Conservation (phyloP, 192 early-diverging fungal genomes). For the Coemansia interrupta region DNA sequence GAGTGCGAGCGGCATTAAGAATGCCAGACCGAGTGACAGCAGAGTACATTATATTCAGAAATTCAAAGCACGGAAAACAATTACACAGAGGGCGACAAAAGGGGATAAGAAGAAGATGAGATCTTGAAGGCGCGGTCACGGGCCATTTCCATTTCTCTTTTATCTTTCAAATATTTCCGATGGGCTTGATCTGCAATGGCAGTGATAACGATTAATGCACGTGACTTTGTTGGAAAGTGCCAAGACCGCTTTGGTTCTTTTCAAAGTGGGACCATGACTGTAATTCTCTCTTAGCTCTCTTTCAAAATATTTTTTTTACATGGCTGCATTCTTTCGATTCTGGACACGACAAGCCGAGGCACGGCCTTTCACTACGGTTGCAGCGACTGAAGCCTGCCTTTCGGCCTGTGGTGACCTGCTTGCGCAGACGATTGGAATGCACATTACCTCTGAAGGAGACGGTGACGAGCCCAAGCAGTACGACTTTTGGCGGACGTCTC, state of each 20-base stretch:
- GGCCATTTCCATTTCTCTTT: not conserved
- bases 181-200: not conserved
- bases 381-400: conserved; percentile 47
- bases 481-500: conserved; percentile 41
- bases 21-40: conserved; percentile 24
- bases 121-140: not conserved
- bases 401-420: conserved; percentile 52
- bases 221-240: too few relatives aligned
- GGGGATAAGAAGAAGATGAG: not conserved
- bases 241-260: not conserved
- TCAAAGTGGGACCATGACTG: not conserved
- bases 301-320: conserved; percentile 1
- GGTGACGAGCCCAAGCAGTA: conserved; percentile 15
- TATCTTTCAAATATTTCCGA: conserved; percentile 4
- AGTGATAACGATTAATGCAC: too few relatives aligned
- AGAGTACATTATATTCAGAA: conserved; percentile 30
- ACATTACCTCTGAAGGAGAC: conserved; percentile 10
- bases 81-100: conserved; percentile 1
- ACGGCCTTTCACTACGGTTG: conserved; percentile 50
- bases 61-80: conserved; percentile 1
- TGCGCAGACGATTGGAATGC: conserved; percentile 41
- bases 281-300: not conserved
- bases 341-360: conserved; percentile 54
- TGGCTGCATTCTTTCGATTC: conserved; percentile 52
- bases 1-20: conserved; percentile 22